phyloP scores from a whole-genome alignment of 306 rosid species.

The Gastrolobium bilobum region DNA sequence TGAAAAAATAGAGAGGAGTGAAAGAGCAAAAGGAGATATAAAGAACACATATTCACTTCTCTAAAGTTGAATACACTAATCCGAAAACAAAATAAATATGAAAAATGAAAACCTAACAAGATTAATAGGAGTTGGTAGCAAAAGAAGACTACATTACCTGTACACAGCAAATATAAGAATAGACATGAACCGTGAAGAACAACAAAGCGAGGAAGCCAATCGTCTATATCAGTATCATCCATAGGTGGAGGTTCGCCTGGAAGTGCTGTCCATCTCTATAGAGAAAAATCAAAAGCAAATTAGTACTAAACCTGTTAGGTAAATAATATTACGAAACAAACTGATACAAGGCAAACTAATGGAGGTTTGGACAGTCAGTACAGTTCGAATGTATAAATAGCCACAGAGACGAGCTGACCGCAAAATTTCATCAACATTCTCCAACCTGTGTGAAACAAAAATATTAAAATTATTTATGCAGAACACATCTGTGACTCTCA shows the following conservation, averaged over 20 bases:
- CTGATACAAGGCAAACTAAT: slow-evolving; percentile 31
- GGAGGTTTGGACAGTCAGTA: slow-evolving; percentile 53
- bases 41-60: slow-evolving; percentile 4
- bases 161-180: slow-evolving; percentile 72
- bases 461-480: slow-evolving; percentile 23
- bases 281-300: slow-evolving; percentile 31
- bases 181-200: slow-evolving; percentile 84
- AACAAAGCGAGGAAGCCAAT: slow-evolving; percentile 92
- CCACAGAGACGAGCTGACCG: slow-evolving; percentile 86
- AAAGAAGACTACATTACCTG: slow-evolving; percentile 62
- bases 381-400: slow-evolving; percentile 82
- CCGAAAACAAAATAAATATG: background rate
- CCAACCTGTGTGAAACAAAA: slow-evolving; percentile 70
- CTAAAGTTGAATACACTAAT: background rate
- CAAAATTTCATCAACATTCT: slow-evolving; percentile 79
- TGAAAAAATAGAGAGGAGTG: slow-evolving; percentile 2
- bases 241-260: slow-evolving; percentile 91
- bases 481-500: slow-evolving; percentile 17
- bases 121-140: background rate
- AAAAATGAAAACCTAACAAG: slow-evolving; percentile 7
- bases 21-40: slow-evolving; percentile 6
- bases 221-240: slow-evolving; percentile 82
- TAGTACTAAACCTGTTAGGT: slow-evolving; percentile 38
- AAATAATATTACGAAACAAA: slow-evolving; percentile 1
- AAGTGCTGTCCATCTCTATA: slow-evolving; percentile 81